Conservation (phyloP, 2,329 filamentous ascomycete genomes). For the Verticillium longisporum region DNA sequence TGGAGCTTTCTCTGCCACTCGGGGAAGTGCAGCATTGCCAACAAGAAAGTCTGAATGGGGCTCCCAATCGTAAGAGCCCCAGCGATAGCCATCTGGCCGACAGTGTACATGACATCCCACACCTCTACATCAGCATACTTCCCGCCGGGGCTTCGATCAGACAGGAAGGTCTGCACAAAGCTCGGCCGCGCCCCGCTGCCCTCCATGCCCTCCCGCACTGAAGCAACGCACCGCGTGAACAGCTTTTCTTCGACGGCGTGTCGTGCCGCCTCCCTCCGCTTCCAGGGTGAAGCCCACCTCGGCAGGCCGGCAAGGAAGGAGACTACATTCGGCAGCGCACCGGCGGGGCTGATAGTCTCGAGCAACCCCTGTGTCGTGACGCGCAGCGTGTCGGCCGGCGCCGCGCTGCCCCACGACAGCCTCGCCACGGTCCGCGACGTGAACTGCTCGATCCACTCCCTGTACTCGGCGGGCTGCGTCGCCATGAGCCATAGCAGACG, state of each 20-base stretch:
- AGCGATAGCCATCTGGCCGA: conserved; percentile 40
- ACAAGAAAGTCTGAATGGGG: conserved; percentile 28
- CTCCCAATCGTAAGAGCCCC: conserved; percentile 36
- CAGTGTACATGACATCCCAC: conserved; percentile 31
- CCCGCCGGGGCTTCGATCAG: conserved; percentile 16
- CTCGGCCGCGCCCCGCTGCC: conserved; percentile 27
- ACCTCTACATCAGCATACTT: conserved; percentile 19
- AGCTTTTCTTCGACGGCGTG: conserved; percentile 31
- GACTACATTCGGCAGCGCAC: conserved; percentile 33
- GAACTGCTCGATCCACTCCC: conserved; percentile 39
- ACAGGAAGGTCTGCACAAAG: conserved; percentile 34
- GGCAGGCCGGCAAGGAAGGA: conserved; percentile 32
- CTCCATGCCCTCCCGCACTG: conserved; percentile 24
- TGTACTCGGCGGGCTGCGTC: conserved; percentile 31
- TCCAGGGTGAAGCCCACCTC: conserved; percentile 32
- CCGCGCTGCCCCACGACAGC: conserved; percentile 36
- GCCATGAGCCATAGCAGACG: conserved; percentile 31
- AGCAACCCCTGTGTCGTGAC: conserved; percentile 38
- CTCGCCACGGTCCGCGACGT: conserved; percentile 37
- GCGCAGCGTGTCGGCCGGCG: conserved; percentile 30
- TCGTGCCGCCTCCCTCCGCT: conserved; percentile 32
- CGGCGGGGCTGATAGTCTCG: conserved; percentile 36
- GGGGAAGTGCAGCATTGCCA: conserved; percentile 23
- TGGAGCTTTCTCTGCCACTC: conserved; percentile 26
- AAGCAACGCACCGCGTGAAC: conserved; percentile 27